These are phyloP conservation scores for Blepharisma stoltei DNA, from an alignment of 73 alveolate genomes.

Conservation along the genomic window DNA sequence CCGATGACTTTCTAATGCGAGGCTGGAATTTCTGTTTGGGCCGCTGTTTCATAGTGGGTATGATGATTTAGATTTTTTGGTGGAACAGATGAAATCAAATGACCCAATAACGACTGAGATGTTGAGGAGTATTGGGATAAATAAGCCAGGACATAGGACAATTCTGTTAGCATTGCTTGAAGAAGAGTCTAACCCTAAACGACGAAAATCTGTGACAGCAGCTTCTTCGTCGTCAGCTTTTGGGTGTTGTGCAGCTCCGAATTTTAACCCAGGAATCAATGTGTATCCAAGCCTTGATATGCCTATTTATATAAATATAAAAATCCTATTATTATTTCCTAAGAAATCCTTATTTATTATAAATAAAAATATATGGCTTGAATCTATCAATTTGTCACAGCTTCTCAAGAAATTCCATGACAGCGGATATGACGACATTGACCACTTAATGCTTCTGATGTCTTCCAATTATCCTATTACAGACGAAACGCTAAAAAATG, in stretches of 20 bases:
- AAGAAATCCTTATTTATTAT: no score
- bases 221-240: no score
- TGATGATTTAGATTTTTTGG: constrained; percentile 14
- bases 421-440: constrained; percentile 16
- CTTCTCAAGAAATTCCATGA: background rate
- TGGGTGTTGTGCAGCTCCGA: no score
- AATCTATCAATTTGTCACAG: background rate
- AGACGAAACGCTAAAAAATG: background rate
- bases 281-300: no score
- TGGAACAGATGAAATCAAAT: background rate
- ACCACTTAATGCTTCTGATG: constrained; percentile 10
- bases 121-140: background rate
- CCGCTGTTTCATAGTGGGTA: background rate
- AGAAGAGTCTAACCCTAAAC: constrained; percentile 9
- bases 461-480: background rate
- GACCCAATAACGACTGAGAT: background rate
- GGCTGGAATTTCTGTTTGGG: background rate
- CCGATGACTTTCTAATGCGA: background rate
- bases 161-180: background rate
- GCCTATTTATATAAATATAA: no score
- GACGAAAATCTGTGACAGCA: no score
- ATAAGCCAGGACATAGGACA: constrained; percentile 21
- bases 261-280: no score
- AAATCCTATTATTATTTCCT: no score
- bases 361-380: constrained; percentile 20